Evolutionary conservation across 1,139 yeast genomes (phyloP), one percentile per base, ranked within the genome.

Genomic region (Candida buenavistaensis): DNA sequence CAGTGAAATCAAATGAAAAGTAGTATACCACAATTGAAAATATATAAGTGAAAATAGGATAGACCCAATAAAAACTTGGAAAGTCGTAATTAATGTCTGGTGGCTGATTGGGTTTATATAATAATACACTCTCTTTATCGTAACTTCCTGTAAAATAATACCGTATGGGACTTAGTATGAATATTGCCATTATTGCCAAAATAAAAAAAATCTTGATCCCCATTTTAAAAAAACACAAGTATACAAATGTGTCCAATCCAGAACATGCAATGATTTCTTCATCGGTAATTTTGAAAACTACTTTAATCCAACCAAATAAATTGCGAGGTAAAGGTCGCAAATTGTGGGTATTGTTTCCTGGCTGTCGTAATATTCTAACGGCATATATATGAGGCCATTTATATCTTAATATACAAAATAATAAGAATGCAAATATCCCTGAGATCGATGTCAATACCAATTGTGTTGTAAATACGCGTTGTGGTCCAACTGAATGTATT

Each of bases 21-120:
- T 73, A 71, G 34, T 81, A 68, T 1, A 92, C 79, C 29, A 89
- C 57, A 13, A 75, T 64, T 1, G 97, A 87, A 61, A 92, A 90
- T 10, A 83, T 61, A 54, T 89, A 89, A 0, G 96, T 88, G 68
- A 92, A 90, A 0, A 82, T 70, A 11, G 92, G 92, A 55, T 92
- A 90, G 48, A 86, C 76, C 92, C 94, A 85, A 19, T 77, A 59
- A 47, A 64, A 72, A 17, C 43, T 46, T 8, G 66, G 64, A 38
- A 59, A 57, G 37, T 58, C 58, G 25, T 52, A 58, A 35, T 39
- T 44, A 14, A 55, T 43, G 32, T 52, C 54, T 2, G 61, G 62
- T 5, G 51, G 48, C 8, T 16, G 26, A 19, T 24, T 27, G 6
- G 45, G 43, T 20, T 35, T 39, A 28, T 27, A 16, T 19, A 25